Evolutionary conservation across 345 rosid species (phyloP).

Genomic region (Draba incana): DNA sequence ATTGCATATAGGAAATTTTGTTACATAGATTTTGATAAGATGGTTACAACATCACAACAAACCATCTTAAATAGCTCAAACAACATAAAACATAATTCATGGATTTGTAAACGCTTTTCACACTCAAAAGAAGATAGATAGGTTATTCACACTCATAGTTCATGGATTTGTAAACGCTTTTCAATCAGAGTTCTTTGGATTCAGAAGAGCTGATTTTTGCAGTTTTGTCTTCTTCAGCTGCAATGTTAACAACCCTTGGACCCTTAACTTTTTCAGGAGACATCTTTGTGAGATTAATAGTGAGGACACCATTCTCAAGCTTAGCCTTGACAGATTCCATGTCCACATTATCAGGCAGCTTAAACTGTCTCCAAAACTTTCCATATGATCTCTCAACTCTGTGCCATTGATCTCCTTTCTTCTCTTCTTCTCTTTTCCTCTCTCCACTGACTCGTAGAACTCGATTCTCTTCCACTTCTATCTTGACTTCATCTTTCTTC

Average conservation of each 20-base stretch:
- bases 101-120: too few relatives aligned
- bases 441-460: conserved; percentile 76
- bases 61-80: background rate
- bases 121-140: too few relatives aligned
- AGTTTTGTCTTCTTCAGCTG: conserved; percentile 49
- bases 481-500: conserved; percentile 78
- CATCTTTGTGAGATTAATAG: conserved; percentile 57
- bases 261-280: conserved; percentile 69
- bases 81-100: background rate
- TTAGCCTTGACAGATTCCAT: conserved; percentile 70
- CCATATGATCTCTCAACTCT: conserved; percentile 80
- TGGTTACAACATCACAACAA: background rate
- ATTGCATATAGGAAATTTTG: too few relatives aligned
- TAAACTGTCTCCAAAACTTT: conserved; percentile 86
- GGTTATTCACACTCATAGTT: too few relatives aligned
- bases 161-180: background rate
- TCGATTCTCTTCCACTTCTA: conserved; percentile 69
- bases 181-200: conserved; percentile 58
- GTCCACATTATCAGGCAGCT: conserved; percentile 77
- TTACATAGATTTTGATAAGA: too few relatives aligned
- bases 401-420: conserved; percentile 85
- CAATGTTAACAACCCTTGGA: conserved; percentile 63
- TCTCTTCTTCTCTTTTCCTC: conserved; percentile 75
- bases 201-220: conserved; percentile 47
- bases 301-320: conserved; percentile 77